Evolutionary conservation across 2,329 filamentous ascomycete species (phyloP), one percentile per base, ranked within the genome.

Genomic region (Fusarium sp.): DNA sequence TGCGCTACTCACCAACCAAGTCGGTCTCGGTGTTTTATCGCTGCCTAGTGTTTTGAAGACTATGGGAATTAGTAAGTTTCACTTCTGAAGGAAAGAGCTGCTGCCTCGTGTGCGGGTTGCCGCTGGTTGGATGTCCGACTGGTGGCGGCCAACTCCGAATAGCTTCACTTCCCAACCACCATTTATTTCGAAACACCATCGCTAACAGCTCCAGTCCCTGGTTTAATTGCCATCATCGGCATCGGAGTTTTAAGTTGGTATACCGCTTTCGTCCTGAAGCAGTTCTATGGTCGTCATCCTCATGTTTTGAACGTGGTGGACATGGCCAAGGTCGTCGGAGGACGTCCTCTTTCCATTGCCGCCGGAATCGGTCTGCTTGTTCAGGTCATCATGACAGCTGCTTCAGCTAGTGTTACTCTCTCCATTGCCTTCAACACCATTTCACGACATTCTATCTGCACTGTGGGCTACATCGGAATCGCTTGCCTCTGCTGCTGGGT

Each of bases 341-440:
- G 78, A 4, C 69, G 70, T 2, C 58, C 69, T 5, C 68, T 79
- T 16, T 76, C 75, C 28, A 65, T 75, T 21, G 27, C 72, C 2
- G 62, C 75, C 11, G 77, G 89, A 4, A 80, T 89, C 71, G 91
- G 91, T 83, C 90, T 93, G 76, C 76, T 92, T 14, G 77, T 92
- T 69, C 92, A 93, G 82, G 91, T 92, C 75, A 91, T 88, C 53
- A 90, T 91, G 79, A 92, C 92, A 60, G 86, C 88, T 80, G 89
- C 87, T 45, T 85, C 91, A 63, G 89, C 91, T 74, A 89, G 88
- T 73, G 82, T 92, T 51, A 88, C 89, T 4, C 88, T 90, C 48
- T 87, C 89, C 45, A 87, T 91, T 72, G 91, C 90, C 73, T 84
- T 92, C 72, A 92, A 92, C 80, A 91, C 89, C 51, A 89, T 92